Evolutionary conservation across 176 grass and related monocot genomes (phyloP), one percentile per base, ranked within the genome.

Genomic region (Paspalum notatum): DNA sequence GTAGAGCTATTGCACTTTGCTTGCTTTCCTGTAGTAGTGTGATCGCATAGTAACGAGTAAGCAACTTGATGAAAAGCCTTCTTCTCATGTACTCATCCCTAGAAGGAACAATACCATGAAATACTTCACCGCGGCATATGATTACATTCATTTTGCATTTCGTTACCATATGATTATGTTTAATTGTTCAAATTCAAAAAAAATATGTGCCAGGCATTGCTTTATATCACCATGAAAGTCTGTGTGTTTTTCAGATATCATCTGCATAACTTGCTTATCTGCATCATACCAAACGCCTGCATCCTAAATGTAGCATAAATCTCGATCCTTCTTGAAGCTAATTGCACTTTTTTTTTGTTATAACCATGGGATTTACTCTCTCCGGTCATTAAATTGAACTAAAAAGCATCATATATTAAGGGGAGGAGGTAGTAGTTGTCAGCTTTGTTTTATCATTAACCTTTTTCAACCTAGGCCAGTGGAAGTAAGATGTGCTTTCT

Each of bases 201-300:
- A 1, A 64, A 25, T 8, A 20, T 41, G 10, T 67, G 49, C 24
- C 15, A 22, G 5, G 0, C 15, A 37, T 55, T 63, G 14, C 62
- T 80, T 84, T 15, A 62, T 84, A 0, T 45, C 13, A 55, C 40
- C 44, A 17, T 9, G 11, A 75, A 46, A 22, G n/a, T 25, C 74
- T 66, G 7, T 75, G 66, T 52, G 32, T 32, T 32, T 77, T 44
- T 22, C 43, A 40, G 56, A 54, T 57, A 15, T 78, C 38, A 2
- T 78, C 56, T 56, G 73, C 41, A 11, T 46, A 65, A 60, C 20
- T 26, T 77, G 40, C 48, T 76, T 55, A 79, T 66, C 62, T 54
- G 25, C 39, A 71, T 64, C 72, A 64, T 71, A 45, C n/a, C 7
- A 27, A 17, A 20, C 17, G 48, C 59, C 22, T 50, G 9, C 17